Conservation (phyloP, 192 early-diverging fungal genomes). For the Backusella macrospora region DNA sequence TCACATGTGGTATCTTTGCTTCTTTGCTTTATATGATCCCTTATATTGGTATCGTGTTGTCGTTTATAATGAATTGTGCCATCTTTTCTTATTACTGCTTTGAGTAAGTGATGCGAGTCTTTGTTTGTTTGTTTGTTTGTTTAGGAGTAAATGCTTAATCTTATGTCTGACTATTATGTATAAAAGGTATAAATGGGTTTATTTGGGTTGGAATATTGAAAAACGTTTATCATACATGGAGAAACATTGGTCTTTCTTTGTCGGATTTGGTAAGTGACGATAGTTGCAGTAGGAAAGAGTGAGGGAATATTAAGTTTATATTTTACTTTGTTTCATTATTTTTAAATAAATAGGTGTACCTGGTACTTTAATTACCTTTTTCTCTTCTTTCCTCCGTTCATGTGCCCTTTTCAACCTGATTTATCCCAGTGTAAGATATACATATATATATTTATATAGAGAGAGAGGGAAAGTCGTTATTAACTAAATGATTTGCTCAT, state of each 20-base stretch:
- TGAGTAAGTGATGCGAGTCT: slow-evolving; percentile 30
- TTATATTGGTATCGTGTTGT: slow-evolving; percentile 22
- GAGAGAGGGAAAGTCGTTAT: not conserved
- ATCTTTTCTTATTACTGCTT: slow-evolving; percentile 42
- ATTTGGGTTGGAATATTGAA: slow-evolving; percentile 33
- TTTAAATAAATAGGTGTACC: slow-evolving; percentile 23
- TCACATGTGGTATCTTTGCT: slow-evolving; percentile 29
- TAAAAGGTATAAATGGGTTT: slow-evolving; percentile 40
- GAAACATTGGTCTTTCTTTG: slow-evolving; percentile 40
- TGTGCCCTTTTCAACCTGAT: slow-evolving; percentile 36
- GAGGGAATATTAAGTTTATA: not conserved
- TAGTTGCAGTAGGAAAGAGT: not conserved
- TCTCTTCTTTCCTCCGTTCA: slow-evolving; percentile 31
- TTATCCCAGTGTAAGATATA: slow-evolving; percentile 38
- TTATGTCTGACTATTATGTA: slow-evolving; percentile 14
- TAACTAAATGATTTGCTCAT: slow-evolving; percentile 8
- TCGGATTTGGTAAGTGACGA: slow-evolving; percentile 37
- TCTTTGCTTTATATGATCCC: slow-evolving; percentile 31
- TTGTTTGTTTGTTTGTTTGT: not conserved
- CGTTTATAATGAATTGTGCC: slow-evolving; percentile 36
- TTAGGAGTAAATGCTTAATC: not conserved
- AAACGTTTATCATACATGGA: slow-evolving; percentile 33
- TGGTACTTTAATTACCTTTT: slow-evolving; percentile 34
- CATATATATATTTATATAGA: not conserved
- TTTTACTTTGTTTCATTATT: not conserved